Base-by-base conservation (phyloP, 2,329 filamentous ascomycete species). In the Trichoderma endophyticum region DNA sequence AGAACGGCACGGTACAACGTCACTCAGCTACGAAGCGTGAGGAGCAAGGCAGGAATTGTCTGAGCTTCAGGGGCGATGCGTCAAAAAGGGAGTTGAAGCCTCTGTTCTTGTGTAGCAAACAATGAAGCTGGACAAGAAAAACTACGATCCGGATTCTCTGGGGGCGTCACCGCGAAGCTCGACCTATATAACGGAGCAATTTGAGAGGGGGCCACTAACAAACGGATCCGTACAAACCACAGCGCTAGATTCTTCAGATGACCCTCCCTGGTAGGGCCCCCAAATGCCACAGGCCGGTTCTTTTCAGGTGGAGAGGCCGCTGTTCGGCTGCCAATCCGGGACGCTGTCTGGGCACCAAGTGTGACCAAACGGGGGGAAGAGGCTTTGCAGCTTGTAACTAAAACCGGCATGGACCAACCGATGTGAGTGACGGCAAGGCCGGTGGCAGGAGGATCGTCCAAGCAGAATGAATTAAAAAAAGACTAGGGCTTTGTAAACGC, bases 1-100 rank as follows among this genome's bases (percentile, higher is more conserved):
- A 71, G 68, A 71, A 26, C 68, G 68, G 68, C 68, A 71, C 68
- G 67, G 39, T 54, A 61, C n/a, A 54, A 70, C 67, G 67, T 70
- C 67, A 70, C 67, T 34, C 67, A 62, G 67, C 67, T 28, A 28
- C 57, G 51, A 59, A 67, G 64, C 64, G 64, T 59, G 67, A 62
- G 66, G 57, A 34, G 51, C 67, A 62, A 54, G 48, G n/a, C 57
- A 60, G n/a, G n/a, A 54, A 48, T 43, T 60, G 43, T 34, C 39
- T 14, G 57, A 62, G 66, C 56, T 60, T 28, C 70, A 39, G 63
- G 21, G 66, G 63, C 30, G 70, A 34, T 39, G 30, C 57, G n/a
- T 28, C 18, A 62, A 39, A 62, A 43, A 21, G 14, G 7, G 39
- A 51, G 28, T 6, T 30, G 48, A 6, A n/a, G 24, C 51, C 26